Evolutionary conservation across 108 stramenopile species (phyloP).

Genomic region (Licmophora abbreviata): DNA sequence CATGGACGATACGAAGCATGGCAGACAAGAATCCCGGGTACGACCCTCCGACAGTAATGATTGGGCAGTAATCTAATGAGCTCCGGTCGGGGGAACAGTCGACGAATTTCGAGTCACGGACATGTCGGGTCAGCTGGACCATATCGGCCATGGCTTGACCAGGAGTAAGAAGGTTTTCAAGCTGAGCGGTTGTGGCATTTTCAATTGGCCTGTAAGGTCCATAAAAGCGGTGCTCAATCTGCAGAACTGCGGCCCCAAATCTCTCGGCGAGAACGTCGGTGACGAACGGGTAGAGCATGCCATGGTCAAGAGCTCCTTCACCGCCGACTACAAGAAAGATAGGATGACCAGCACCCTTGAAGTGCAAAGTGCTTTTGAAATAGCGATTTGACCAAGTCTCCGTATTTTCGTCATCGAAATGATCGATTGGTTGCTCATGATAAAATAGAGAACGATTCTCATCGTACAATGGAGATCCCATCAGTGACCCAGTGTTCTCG

Average conservation of each 20-base stretch:
- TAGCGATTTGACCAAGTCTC: constrained; percentile 60
- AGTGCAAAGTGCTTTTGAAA: constrained; percentile 43
- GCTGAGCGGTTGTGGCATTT: constrained; percentile 13
- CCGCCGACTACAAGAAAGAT: constrained; percentile 78
- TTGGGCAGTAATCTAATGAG: constrained; percentile 56
- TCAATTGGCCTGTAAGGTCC: constrained; percentile 47
- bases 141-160: constrained; percentile 39
- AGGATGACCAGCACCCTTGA: constrained; percentile 67
- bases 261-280: constrained; percentile 42
- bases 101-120: constrained; percentile 8
- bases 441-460: constrained; percentile 1
- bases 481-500: too few relatives aligned
- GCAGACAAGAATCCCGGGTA: constrained; percentile 71
- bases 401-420: constrained; percentile 7
- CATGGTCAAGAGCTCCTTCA: constrained; percentile 37
- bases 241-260: constrained; percentile 55
- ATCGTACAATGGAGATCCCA: too few relatives aligned
- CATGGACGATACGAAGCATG: constrained; percentile 54
- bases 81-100: constrained; percentile 20
- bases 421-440: constrained; percentile 13
- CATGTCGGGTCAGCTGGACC: constrained; percentile 7
- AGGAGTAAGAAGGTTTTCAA: constrained; percentile 32
- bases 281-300: constrained; percentile 55
- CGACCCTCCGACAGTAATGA: constrained; percentile 64
- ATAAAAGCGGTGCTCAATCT: constrained; percentile 81